Conservation (phyloP, 768 basidiomycete genomes). For the Exidia glandulosa region DNA sequence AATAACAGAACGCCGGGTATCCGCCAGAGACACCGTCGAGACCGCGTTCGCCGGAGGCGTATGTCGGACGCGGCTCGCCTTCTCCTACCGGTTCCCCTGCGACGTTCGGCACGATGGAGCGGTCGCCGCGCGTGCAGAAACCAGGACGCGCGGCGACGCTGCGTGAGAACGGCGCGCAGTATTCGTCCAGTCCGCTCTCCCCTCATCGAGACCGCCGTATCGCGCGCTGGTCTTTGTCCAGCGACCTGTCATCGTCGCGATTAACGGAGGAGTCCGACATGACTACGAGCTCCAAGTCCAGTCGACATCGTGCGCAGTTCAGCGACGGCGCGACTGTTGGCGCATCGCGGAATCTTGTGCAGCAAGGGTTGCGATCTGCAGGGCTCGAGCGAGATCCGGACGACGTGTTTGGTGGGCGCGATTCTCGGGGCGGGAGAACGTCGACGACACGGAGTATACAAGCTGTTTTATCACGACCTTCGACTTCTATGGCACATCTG, state of each 20-base stretch:
- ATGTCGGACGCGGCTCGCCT: not conserved
- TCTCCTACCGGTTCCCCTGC: not conserved
- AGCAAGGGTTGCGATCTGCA: no score
- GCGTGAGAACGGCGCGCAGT: not conserved
- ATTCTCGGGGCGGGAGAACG: not conserved
- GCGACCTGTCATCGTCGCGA: not conserved
- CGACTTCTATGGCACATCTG: conserved; percentile 26
- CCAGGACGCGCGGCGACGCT: not conserved
- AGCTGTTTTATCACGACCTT: conserved; percentile 7
- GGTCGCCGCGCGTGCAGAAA: not conserved
- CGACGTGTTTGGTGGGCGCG: not conserved
- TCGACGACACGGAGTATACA: not conserved
- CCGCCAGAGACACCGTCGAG: not conserved
- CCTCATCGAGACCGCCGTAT: not conserved
- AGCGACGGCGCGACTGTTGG: not conserved
- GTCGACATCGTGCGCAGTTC: not conserved
- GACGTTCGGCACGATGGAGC: not conserved
- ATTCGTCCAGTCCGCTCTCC: not conserved
- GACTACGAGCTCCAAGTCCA: not conserved
- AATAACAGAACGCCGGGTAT: not conserved
- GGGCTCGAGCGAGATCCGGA: no score
- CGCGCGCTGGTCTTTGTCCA: not conserved
- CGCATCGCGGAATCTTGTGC: no score
- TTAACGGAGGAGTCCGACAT: not conserved
- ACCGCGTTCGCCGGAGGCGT: not conserved